Base-by-base conservation (phyloP, 805 yeast genomes). In the Candida taoyuanica region DNA sequence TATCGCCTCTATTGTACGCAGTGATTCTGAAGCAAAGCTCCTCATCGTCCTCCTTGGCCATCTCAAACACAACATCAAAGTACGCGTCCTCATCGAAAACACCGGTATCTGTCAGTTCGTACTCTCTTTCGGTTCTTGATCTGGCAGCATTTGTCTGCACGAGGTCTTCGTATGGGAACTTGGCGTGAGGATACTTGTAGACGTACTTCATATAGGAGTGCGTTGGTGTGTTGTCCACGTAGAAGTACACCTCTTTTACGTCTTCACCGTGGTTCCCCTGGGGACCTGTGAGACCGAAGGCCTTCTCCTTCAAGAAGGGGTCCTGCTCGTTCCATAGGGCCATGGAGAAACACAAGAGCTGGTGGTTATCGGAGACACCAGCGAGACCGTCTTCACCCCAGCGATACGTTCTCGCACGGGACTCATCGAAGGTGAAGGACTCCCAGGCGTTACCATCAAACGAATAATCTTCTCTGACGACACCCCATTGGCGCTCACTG, bases 331-430 rank as follows among this genome's bases (percentile, higher is more conserved):
- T 88, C 97, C 97, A 88, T 44, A 89, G 68, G 3, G 89, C 95
- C 67, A 88, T 68, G n/a, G 84, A 73, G 49, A 85, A 60, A 58
- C 91, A 81, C 23, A 85, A 65, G 48, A 75, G 61, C 56, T 85
- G 96, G 55, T 83, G 87, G 44, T 84, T 76, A 58, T 88, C 97
- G 44, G 85, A 75, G 16, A 85, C 81, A 34, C 97, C 97, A 9
- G 91, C 94, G 49, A 88, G 65, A 2, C 97, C 97, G 58, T 88
- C 96, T 60, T 89, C 97, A 29, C 96, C 95, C 97, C 97, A 88
- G 31, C 97, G 70, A 59, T 84, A 88, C 12, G 85, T 76, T 48
- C 97, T 68, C 17, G 88, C 75, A 43, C 78, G 70, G 2, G 94
- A 82, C 44, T 85, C 87, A 43, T 85, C 94, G 58, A 86, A 87